Evolutionary conservation across 2,329 filamentous ascomycete species (phyloP).

Genomic region (Scedosporium apiospermum): DNA sequence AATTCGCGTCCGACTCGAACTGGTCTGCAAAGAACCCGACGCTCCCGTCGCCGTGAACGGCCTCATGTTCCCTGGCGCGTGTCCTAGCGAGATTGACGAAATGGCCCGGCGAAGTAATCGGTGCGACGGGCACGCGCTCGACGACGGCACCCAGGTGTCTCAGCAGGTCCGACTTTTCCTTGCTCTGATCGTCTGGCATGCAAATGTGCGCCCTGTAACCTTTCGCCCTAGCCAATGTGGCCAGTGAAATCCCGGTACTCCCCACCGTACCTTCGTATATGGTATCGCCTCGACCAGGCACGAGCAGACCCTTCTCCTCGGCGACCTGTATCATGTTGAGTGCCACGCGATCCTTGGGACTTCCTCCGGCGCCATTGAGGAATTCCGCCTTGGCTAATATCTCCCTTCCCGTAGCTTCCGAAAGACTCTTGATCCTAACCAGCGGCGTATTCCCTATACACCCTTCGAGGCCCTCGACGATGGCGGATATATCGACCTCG

Average conservation of each 20-base stretch:
- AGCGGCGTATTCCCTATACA: conserved; percentile 92
- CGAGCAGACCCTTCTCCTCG: conserved; percentile 66
- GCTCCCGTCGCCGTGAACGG: conserved; percentile 42
- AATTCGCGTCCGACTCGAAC: conserved; percentile 88
- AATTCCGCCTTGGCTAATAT: conserved; percentile 96
- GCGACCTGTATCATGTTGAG: conserved; percentile 79
- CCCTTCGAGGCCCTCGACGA: conserved; percentile 75
- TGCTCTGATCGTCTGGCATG: conserved; percentile 87
- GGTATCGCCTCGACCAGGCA: conserved; percentile 75
- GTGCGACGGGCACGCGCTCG: conserved; percentile 80
- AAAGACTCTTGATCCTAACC: conserved; percentile 76
- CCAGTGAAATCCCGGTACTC: conserved; percentile 90
- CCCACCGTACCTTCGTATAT: conserved; percentile 98
- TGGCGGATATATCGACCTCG: conserved; percentile 14
- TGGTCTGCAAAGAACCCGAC: conserved; percentile 91
- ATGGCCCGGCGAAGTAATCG: conserved; percentile 86
- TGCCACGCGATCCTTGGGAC: conserved; percentile 91
- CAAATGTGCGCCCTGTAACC: conserved; percentile 93
- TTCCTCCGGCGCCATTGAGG: conserved; percentile 87
- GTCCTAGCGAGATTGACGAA: conserved; percentile 86
- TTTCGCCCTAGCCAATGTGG: conserved; percentile 74
- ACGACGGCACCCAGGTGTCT: conserved; percentile 86
- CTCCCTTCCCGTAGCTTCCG: conserved; percentile 74
- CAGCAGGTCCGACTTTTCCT: conserved; percentile 83
- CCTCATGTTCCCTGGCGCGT: conserved; percentile 66